Evolutionary conservation across 257 asterid species (phyloP), one percentile per base, ranked within the genome.

Genomic region (Solanum virginianum): DNA sequence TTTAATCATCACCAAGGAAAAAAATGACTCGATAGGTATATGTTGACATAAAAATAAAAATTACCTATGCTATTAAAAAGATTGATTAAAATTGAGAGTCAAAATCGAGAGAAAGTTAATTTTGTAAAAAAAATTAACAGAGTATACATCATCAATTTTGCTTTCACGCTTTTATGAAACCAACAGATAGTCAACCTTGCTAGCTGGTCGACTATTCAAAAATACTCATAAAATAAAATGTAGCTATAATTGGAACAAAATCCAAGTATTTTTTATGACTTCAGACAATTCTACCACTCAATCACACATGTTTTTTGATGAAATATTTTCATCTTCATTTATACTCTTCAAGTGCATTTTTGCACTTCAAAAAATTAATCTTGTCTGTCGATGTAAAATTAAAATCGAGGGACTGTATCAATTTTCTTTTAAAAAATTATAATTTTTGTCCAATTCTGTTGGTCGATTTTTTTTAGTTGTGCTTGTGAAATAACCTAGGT

Each of bases 191-290:
- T 2, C n/a, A 11, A 20, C 26, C 26, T 20, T 20, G 6, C 20
- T 0, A 1, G 3, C n/a, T 0, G 0, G 13, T 59, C 7, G 7
- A 59, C n/a, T 20, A 20, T 59, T 59, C 14, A 8, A 1, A 59
- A 59, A 20, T 57, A 57, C 0, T 4, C 14, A 20, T 57, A 57
- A 57, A 57, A 36, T 36, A 36, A 57, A 0, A 20, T 57, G 10
- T 55, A 55, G 3, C 65, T 57, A 20, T 26, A 3, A 36, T 57
- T 57, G 14, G 0, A n/a, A 57, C 20, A 2, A 57, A 57, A 57
- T 5, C 0, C 12, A 57, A 57, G 4, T 57, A 57, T 57, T 57
- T 57, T 20, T 1, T 57, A 8, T 57, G 14, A 20, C 7, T 18
- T 18, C 9, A 7, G 1, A 20, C 10, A 57, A 56, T 8, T 45